A percentile compares a stretch with the other conserved stretches of the same genome.
These are phyloP conservation scores for Hypoxylon fragiforme DNA, from an alignment of 495 filamentous ascomycete genomes.

Conservation along the genomic window DNA sequence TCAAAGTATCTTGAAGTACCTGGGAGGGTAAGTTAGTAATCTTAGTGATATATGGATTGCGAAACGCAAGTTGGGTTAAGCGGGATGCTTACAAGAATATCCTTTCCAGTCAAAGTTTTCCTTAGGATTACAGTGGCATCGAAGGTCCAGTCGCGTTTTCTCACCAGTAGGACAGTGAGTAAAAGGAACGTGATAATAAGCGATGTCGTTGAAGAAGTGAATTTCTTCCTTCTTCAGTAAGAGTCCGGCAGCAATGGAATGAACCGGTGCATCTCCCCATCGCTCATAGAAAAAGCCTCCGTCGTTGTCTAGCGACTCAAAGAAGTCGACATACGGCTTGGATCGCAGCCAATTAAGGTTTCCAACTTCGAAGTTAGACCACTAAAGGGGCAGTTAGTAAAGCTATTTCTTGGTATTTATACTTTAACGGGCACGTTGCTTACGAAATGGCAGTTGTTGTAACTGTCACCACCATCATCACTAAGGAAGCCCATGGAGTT, in stretches of 20 bases:
- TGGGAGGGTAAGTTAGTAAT: constrained; percentile 29
- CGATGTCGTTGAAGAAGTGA: constrained; percentile 99
- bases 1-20: constrained; percentile 85
- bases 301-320: constrained; percentile 74
- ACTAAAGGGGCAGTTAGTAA: constrained; percentile 53
- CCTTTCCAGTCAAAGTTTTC: constrained; percentile 99
- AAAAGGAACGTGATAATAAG: constrained; percentile 98
- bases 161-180: constrained; percentile 95
- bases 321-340: constrained; percentile 77
- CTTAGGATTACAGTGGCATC: constrained; percentile 91
- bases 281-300: constrained; percentile 94
- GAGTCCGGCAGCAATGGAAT: constrained; percentile 89
- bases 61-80: background rate
- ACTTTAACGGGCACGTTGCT: constrained; percentile 38
- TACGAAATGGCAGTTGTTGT: constrained; percentile 98
- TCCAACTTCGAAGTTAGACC: constrained; percentile 92
- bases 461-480: constrained; percentile 83
- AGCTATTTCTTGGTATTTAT: background rate
- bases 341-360: constrained; percentile 83
- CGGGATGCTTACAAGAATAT: constrained; percentile 77
- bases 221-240: constrained; percentile 89
- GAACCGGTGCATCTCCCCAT: constrained; percentile 90
- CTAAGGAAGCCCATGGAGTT: constrained; percentile 93
- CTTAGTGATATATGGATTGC: background rate
- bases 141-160: constrained; percentile 73